Base-by-base conservation (phyloP, 805 yeast genomes). In the Metschnikowia dekortorum region DNA sequence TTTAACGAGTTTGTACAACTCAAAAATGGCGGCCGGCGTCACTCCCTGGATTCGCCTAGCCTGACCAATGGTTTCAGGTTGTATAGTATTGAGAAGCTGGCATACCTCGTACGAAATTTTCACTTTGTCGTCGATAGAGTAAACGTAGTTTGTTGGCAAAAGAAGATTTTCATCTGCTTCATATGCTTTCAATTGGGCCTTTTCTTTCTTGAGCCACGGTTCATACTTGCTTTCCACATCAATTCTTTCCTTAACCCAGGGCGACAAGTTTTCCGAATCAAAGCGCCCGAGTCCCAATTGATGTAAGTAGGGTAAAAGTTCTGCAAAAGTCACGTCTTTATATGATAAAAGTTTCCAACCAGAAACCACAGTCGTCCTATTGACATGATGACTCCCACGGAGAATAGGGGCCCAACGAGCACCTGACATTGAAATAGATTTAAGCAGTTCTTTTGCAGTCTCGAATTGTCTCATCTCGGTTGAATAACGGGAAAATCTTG, bases 41-140 rank as follows among this genome's bases (percentile, higher is more conserved):
- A 94, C 83, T 0, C 99, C 98, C 61, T 94, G 96, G 10, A 92
- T 86, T 58, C 98, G 76, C 63, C 96, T 78, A 0, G 98, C 98
- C 64, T 94, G 98, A 0, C 98, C 98, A 41, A 94, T 81, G 0
- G 97, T 94, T 48, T 81, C 81, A 0, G 99, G 99, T 53, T 87
- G 85, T 13, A 89, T 82, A 9, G 77, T 75, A 59, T 89, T 87
- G 48, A 94, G 71, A 9, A 87, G 68, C 14, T 72, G 74, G 50
- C 86, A 80, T 30, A 84, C 91, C 62, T 92, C 97, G 28, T 80
- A 75, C 1, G 96, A 87, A n/a, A 92, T 68, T 50, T 71, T 73
- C 36, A 71, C 48, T 28, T 58, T 65, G 0, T 88, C 80, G 14
- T 80, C 75, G 11, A 71, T 61, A 10, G 76, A 59, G 63, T 91